These are phyloP conservation scores for Silene conica DNA, from an alignment of 148 eudicot genomes.

Conservation along the genomic window DNA sequence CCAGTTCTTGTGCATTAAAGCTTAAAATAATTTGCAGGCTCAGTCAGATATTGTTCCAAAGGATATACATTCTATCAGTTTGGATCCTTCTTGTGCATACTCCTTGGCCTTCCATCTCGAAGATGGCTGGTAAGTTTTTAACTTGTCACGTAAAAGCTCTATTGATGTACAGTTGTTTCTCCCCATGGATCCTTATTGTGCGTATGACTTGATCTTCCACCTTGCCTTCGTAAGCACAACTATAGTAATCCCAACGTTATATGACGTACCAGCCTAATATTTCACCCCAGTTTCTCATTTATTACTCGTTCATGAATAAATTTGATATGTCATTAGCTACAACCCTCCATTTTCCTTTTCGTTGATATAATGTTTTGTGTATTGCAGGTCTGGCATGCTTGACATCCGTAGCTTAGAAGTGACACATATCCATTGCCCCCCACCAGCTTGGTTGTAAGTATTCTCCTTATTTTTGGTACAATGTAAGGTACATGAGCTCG, in stretches of 20 bases:
- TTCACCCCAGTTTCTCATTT: neutral
- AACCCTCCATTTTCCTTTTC: neutral
- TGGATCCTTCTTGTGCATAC: slow-evolving; percentile 65
- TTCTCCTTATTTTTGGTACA: slow-evolving; percentile 3
- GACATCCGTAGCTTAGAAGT: slow-evolving; percentile 56
- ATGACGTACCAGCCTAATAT: neutral
- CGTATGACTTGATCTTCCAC: neutral
- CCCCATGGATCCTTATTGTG: neutral
- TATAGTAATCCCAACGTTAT: neutral
- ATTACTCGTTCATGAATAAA: neutral
- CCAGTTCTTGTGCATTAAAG: slow-evolving; percentile 4
- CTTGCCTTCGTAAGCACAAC: neutral
- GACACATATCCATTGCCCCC: slow-evolving; percentile 97
- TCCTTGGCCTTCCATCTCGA: slow-evolving; percentile 93
- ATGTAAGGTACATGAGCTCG: neutral
- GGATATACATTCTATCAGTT: slow-evolving; percentile 76
- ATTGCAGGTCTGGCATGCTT: slow-evolving; percentile 87
- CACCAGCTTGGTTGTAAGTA: slow-evolving; percentile 93
- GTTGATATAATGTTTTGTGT: neutral
- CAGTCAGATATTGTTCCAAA: slow-evolving; percentile 73
- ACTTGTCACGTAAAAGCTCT: slow-evolving; percentile 2
- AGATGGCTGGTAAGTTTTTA: slow-evolving; percentile 81
- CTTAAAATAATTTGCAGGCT: slow-evolving; percentile 49
- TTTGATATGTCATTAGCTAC: slow-evolving; percentile 2
- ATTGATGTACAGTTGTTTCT: neutral